These are phyloP conservation scores for Colletotrichum sp. DNA, from an alignment of 2,329 filamentous ascomycete species.

Conservation along the genomic window DNA sequence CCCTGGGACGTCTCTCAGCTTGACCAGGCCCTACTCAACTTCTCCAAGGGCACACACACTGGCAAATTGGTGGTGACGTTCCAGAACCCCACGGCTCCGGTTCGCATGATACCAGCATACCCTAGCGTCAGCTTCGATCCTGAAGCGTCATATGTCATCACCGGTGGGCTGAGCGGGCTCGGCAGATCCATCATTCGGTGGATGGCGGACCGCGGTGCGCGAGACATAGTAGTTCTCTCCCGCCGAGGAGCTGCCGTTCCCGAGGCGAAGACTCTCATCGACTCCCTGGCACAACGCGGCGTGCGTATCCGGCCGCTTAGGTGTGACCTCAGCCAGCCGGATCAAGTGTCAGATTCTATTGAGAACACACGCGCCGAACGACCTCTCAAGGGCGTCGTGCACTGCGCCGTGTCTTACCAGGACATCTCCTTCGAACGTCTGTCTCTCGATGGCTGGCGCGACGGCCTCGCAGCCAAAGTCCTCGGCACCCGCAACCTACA, in stretches of 20 bases:
- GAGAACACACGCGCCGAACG: not conserved
- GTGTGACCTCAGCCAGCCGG: not conserved
- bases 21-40: not conserved
- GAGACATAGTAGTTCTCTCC: not conserved
- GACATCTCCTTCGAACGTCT: not conserved
- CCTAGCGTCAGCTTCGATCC: not conserved
- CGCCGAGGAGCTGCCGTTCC: not conserved
- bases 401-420: not conserved
- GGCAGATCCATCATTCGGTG: not conserved
- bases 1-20: not conserved
- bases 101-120: not conserved
- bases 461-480: not conserved
- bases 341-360: fast-evolving
- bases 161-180: not conserved
- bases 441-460: not conserved
- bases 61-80: not conserved
- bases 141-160: not conserved
- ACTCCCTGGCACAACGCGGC: not conserved
- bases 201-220: not conserved
- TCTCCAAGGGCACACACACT: not conserved
- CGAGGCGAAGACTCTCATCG: not conserved
- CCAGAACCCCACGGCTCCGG: not conserved
- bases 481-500: not conserved
- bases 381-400: not conserved
- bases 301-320: not conserved